phyloP scores from a whole-genome alignment of 768 basidiomycete species.

The Trichaptum fuscoviolaceum region DNA sequence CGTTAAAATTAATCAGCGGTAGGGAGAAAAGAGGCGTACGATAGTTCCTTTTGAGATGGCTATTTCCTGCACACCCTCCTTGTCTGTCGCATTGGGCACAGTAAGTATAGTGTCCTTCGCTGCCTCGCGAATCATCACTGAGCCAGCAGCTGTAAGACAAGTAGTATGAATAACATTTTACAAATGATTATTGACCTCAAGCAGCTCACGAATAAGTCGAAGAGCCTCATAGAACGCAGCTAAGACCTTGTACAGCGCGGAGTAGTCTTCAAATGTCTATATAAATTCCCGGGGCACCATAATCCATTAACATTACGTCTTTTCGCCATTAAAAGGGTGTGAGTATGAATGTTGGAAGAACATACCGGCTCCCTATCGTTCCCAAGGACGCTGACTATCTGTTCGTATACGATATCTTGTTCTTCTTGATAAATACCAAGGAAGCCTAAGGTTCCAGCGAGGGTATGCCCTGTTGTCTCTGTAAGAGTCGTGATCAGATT shows the following conservation, averaged over 20 bases:
- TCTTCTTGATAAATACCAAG: constrained; percentile 24
- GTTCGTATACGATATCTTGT: constrained; percentile 27
- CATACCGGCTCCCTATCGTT: constrained; percentile 20
- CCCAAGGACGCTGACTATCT: constrained; percentile 23
- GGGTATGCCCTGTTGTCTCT: constrained; percentile 30
- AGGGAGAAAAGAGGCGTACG: neutral
- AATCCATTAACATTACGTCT: too few relatives aligned
- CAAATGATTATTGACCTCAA: neutral
- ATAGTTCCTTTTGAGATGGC: constrained; percentile 18
- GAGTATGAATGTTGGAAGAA: neutral
- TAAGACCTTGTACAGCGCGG: constrained; percentile 25
- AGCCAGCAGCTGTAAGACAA: constrained; percentile 23
- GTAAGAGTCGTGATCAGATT: neutral
- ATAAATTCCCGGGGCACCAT: too few relatives aligned
- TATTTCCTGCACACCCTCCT: constrained; percentile 7
- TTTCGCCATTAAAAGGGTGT: too few relatives aligned
- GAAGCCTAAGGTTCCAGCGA: constrained; percentile 28
- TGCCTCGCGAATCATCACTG: constrained; percentile 25
- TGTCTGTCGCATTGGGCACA: constrained; percentile 14
- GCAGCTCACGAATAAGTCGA: constrained; percentile 28
- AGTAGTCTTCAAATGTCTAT: constrained; percentile 21
- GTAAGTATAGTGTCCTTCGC: constrained; percentile 22
- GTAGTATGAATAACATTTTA: neutral
- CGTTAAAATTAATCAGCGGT: too few relatives aligned
- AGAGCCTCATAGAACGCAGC: constrained; percentile 24